These are phyloP conservation scores for Jimgerdemannia lactiflua DNA, from an alignment of 192 early-diverging fungal genomes.

Conservation along the genomic window DNA sequence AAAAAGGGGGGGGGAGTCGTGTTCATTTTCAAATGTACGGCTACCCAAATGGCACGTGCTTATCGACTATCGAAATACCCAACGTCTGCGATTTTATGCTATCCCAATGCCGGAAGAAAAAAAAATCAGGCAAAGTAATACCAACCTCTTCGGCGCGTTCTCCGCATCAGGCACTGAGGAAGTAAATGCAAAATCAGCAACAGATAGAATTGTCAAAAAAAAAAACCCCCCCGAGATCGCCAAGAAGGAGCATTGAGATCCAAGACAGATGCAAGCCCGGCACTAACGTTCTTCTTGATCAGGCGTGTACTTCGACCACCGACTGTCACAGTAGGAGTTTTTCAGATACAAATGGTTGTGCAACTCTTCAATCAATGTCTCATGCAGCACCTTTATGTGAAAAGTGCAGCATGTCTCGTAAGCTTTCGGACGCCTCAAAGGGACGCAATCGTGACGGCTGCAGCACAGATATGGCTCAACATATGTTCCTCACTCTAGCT, in stretches of 20 bases:
- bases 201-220: too few relatives aligned
- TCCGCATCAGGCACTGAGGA: background rate
- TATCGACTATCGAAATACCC: too few relatives aligned
- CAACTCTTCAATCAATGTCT: conserved; percentile 69
- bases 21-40: too few relatives aligned
- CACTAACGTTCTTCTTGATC: conserved; percentile 51
- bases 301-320: conserved; percentile 50
- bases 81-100: too few relatives aligned
- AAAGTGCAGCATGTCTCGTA: background rate
- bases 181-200: background rate
- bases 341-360: conserved; percentile 80
- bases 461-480: too few relatives aligned
- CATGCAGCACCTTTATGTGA: conserved; percentile 44
- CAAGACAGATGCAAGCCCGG: background rate
- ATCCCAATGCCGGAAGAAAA: too few relatives aligned
- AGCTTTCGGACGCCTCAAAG: background rate
- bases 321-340: conserved; percentile 70
- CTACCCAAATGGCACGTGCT: too few relatives aligned
- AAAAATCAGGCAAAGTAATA: background rate
- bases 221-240: too few relatives aligned
- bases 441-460: background rate
- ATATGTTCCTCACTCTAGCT: too few relatives aligned
- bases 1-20: too few relatives aligned
- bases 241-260: too few relatives aligned
- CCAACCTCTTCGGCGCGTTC: background rate